Evolutionary conservation across 2,329 filamentous ascomycete genomes (phyloP).

Genomic region (Cercospora sp.): DNA sequence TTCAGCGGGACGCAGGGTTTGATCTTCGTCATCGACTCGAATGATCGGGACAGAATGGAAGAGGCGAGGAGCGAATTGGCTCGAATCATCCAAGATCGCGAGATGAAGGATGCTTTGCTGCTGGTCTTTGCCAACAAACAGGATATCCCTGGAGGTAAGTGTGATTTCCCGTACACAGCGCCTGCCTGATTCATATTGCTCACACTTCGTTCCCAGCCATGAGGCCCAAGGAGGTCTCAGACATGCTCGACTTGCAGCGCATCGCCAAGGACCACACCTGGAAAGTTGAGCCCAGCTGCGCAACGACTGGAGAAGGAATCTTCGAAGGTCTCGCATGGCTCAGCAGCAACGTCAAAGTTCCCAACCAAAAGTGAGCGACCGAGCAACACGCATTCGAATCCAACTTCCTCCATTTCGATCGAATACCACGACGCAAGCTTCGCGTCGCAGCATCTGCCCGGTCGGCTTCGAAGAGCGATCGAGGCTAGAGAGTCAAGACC

Average conservation of each 20-base stretch:
- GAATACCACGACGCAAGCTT: background rate
- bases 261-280: slow-evolving; percentile 55
- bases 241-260: slow-evolving; percentile 50
- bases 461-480: background rate
- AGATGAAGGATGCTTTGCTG: slow-evolving; percentile 94
- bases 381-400: background rate
- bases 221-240: slow-evolving; percentile 53
- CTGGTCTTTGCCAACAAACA: slow-evolving; percentile 99
- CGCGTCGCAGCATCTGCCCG: background rate
- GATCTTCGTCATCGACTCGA: slow-evolving; percentile 99
- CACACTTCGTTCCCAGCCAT: slow-evolving; percentile 41
- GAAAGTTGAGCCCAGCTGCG: slow-evolving; percentile 57
- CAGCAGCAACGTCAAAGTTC: slow-evolving; percentile 52
- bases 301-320: slow-evolving; percentile 55
- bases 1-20: slow-evolving; percentile 97
- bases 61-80: slow-evolving; percentile 96
- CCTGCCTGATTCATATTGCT: background rate
- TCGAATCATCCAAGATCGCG: slow-evolving; percentile 98
- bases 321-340: slow-evolving; percentile 56
- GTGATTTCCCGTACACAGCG: background rate
- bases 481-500: background rate
- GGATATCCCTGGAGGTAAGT: slow-evolving; percentile 84
- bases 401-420: background rate
- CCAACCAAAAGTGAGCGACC: slow-evolving; percentile 30
- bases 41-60: slow-evolving; percentile 96